Evolutionary conservation across 192 early-diverging fungal genomes (phyloP), one percentile per base, ranked within the genome.

Genomic region (Linnemannia elongata): DNA sequence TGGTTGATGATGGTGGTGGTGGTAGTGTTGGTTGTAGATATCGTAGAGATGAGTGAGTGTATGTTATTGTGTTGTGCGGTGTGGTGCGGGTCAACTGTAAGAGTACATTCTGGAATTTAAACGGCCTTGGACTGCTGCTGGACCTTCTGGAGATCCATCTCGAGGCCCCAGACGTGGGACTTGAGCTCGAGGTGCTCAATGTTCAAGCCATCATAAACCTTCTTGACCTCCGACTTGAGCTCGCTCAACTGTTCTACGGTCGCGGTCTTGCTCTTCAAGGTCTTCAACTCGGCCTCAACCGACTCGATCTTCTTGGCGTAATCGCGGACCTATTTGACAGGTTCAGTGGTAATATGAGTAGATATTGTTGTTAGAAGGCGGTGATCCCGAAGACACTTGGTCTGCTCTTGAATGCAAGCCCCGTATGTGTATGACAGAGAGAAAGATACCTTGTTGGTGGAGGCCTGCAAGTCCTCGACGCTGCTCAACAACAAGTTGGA

Each of bases 181-280:
- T 97, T 97, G 76, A 96, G 91, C 85, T 97, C 96, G 47, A 98
- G 89, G 74, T 96, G 95, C 63, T 95, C 95, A 81, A 96, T 92
- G 74, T 95, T 93, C 60, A 97, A 90, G 45, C 91, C 89, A 81
- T 97, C 97, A 72, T 92, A 92, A 66, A 94, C 82, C 78, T 88
- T 92, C 76, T 90, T 90, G 33, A 93, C 71, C 38, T 94, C 91
- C 17, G 42, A 57, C 79, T 89, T 89, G 69, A 90, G 78, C 35
- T 92, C 91, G 30, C 63, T 68, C 66, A 93, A 77, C 83, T 93
- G 93, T 39, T 94, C 89, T 76, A 89, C 87, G 13, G 94, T 94
- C 4, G 95, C 95, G 8, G 91, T 82, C 80, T 81, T 90, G 66
- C 81, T 77, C 63, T 90, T 90, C 60, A 96, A 82, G 63, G 89